phyloP scores from a whole-genome alignment of 306 rosid species.

The Lathyrus sativus region DNA sequence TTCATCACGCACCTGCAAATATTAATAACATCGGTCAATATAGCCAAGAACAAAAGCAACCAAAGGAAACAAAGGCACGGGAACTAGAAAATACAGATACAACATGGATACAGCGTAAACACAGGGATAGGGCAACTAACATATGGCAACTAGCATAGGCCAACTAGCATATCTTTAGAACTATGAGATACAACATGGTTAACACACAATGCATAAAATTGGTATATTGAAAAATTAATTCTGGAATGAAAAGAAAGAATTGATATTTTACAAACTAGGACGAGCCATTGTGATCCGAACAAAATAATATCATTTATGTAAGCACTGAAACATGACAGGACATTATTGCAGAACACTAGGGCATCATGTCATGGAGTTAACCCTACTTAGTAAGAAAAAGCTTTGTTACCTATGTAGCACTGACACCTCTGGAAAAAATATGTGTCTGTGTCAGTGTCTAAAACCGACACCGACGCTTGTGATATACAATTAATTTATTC shows the following conservation, averaged over 20 bases:
- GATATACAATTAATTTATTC: no score
- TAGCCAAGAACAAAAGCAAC: conserved; percentile 24
- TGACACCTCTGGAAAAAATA: no score
- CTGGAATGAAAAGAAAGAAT: neutral
- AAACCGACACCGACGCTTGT: no score
- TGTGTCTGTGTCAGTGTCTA: no score
- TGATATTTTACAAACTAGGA: neutral
- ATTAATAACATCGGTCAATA: conserved; percentile 22
- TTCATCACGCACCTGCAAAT: conserved; percentile 90
- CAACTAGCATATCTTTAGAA: neutral
- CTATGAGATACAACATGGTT: neutral
- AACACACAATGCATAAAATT: neutral
- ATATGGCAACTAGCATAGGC: neutral
- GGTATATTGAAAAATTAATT: neutral
- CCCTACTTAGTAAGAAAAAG: neutral
- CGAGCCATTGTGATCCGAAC: neutral
- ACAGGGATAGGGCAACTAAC: neutral
- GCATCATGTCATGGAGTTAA: neutral
- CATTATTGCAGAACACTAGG: neutral
- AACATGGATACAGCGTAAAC: neutral
- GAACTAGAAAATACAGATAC: neutral
- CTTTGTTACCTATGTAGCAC: neutral
- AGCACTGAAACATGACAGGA: neutral
- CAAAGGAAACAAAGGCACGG: conserved; percentile 6
- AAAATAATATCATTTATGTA: neutral